phyloP scores from a whole-genome alignment of 148 eudicot genomes.

The Vaccinium vitisidaea region DNA sequence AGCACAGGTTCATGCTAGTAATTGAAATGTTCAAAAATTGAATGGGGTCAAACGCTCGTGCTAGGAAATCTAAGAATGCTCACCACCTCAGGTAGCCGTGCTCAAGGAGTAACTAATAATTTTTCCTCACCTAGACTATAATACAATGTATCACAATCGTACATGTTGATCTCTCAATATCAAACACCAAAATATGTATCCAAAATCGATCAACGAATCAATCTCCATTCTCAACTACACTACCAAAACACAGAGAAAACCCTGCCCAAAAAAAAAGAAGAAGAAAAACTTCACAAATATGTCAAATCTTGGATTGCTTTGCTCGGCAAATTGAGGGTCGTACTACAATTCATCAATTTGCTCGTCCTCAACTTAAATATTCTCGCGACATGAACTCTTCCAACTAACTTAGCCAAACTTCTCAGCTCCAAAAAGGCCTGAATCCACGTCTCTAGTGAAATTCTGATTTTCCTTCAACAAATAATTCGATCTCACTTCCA shows the following conservation, averaged over 20 bases:
- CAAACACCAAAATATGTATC: background rate
- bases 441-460: slow-evolving; percentile 25
- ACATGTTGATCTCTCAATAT: background rate
- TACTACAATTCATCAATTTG: slow-evolving; percentile 37
- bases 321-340: slow-evolving; percentile 32
- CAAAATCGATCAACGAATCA: background rate
- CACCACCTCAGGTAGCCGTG: too few relatives aligned
- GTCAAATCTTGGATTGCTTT: slow-evolving; percentile 25
- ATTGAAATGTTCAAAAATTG: too few relatives aligned
- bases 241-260: too few relatives aligned
- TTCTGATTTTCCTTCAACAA: background rate
- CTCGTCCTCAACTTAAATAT: slow-evolving; percentile 11
- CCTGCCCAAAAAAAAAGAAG: too few relatives aligned
- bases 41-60: too few relatives aligned
- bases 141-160: too few relatives aligned
- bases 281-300: slow-evolving; percentile 18
- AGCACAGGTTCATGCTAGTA: background rate
- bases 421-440: slow-evolving; percentile 30
- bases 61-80: too few relatives aligned
- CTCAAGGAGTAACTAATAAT: too few relatives aligned
- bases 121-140: too few relatives aligned
- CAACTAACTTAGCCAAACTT: slow-evolving; percentile 23
- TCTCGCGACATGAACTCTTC: slow-evolving; percentile 32
- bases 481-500: slow-evolving; percentile 19
- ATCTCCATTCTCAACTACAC: too few relatives aligned